Evolutionary conservation across 495 filamentous ascomycete species (phyloP).

Genomic region (Talaromyces thailandensis): DNA sequence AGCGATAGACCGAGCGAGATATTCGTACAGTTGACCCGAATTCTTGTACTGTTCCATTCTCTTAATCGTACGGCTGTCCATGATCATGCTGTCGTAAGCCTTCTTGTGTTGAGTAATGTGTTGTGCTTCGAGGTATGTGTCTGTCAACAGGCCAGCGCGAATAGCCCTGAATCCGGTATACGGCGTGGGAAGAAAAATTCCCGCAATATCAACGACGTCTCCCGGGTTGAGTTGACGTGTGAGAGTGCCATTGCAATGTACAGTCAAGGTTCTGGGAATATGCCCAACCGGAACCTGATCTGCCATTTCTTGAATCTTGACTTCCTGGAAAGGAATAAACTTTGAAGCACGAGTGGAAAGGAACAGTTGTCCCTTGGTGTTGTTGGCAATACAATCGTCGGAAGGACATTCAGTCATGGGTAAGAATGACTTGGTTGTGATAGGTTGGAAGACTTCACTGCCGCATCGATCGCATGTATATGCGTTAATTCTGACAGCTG

Average conservation of each 20-base stretch:
- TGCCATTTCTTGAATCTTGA: slow-evolving; percentile 97
- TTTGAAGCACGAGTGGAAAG: slow-evolving; percentile 91
- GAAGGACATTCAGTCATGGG: slow-evolving; percentile 82
- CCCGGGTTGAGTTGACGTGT: slow-evolving; percentile 84
- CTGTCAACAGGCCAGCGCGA: slow-evolving; percentile 85
- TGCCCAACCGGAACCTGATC: slow-evolving; percentile 97
- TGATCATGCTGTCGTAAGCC: slow-evolving; percentile 79
- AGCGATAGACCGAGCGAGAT: slow-evolving; percentile 87
- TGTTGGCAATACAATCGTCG: slow-evolving; percentile 78
- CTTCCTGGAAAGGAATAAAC: slow-evolving; percentile 94
- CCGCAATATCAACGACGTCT: slow-evolving; percentile 85
- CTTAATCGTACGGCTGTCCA: slow-evolving; percentile 65
- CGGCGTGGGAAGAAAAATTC: slow-evolving; percentile 92
- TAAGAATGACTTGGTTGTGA: slow-evolving; percentile 81
- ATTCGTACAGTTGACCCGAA: slow-evolving; percentile 88
- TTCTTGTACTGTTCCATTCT: slow-evolving; percentile 74
- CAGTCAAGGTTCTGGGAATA: slow-evolving; percentile 81
- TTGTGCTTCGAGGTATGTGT: slow-evolving; percentile 95
- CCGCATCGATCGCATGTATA: slow-evolving; percentile 96
- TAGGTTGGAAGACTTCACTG: slow-evolving; percentile 93
- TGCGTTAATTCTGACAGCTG: slow-evolving; percentile 90
- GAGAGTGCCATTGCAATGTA: slow-evolving; percentile 80
- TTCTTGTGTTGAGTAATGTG: slow-evolving; percentile 94
- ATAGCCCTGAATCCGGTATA: slow-evolving; percentile 98
- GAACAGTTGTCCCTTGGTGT: slow-evolving; percentile 86